These are phyloP conservation scores for Creolimax fragrantissima DNA, from an alignment of 78 protist species.

Conservation along the genomic window DNA sequence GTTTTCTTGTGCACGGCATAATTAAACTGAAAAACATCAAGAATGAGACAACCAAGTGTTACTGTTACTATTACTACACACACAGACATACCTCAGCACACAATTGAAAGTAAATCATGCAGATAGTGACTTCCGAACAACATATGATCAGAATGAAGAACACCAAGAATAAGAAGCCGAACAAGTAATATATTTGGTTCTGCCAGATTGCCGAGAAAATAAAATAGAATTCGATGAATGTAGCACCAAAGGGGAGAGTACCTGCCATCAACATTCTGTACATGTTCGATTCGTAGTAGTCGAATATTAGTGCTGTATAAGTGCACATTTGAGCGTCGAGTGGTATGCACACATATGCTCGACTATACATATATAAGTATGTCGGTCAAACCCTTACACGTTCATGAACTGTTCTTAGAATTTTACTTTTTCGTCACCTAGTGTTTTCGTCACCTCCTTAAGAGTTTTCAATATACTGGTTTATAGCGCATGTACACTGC, in stretches of 20 bases:
- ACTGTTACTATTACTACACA: slow-evolving; percentile 70
- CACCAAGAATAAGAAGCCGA: slow-evolving; percentile 88
- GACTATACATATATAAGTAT: too few species aligned
- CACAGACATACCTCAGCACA: slow-evolving; percentile 69
- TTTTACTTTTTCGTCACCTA: too few species aligned
- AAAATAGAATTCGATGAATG: slow-evolving; percentile 89
- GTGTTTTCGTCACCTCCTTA: too few species aligned
- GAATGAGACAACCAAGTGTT: neutral
- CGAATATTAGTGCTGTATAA: too few species aligned
- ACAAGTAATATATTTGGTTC: slow-evolving; percentile 85
- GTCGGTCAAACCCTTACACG: too few species aligned
- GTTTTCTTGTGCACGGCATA: neutral
- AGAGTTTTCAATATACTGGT: too few species aligned
- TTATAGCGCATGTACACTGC: too few species aligned
- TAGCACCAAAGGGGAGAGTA: slow-evolving; percentile 89
- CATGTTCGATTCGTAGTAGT: too few species aligned
- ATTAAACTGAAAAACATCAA: neutral
- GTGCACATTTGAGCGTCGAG: too few species aligned
- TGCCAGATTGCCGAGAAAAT: slow-evolving; percentile 79
- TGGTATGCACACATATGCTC: too few species aligned
- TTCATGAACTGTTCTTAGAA: too few species aligned
- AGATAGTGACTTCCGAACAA: slow-evolving; percentile 83
- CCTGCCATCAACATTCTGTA: slow-evolving; percentile 69
- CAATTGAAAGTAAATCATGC: slow-evolving; percentile 87
- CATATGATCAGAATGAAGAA: slow-evolving; percentile 73